Base-by-base conservation (phyloP, 805 yeast species). In the Candida chauliodis region DNA sequence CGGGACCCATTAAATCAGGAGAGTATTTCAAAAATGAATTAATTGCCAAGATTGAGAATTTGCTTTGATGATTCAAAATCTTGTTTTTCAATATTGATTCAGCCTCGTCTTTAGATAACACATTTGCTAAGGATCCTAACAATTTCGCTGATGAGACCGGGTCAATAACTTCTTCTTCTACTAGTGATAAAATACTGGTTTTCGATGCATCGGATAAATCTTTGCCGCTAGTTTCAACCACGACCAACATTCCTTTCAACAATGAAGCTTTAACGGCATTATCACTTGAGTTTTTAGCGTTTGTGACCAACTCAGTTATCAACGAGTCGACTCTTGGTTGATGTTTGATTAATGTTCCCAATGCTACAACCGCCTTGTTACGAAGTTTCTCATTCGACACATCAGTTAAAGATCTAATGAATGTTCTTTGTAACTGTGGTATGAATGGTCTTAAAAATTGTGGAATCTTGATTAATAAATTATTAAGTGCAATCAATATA, bases 391-490 rank as follows among this genome's bases (percentile, higher is more conserved):
- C 95, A 51, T 81, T 84, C 2, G 76, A 53, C 2, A 84, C 70
- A 63, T 93, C 99, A 36, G 87, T 75, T 48, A 93, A 69, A 2
- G 96, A 85, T 57, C 95, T 84, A 29, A 91, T 95, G 66, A 93
- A 93, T 1, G 99, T 93, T 58, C 99, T 78, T 66, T 93, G 99
- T 49, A 93, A 73, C 67, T 93, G 99, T 7, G 99, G 99, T 61
- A 93, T 79, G 59, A 93, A 93, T 11, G 99, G 99, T 54, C 91
- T 78, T 60, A 93, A 73, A 58, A 87, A 86, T 55, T 84, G 87
- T 2, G 99, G 96, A 50, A 91, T 84, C 68, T 88, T 85, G 17
- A 66, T 65, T 52, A 93, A 79, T 55, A 95, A 67, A 46, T 76
- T 76, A 55, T 84, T 84, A 59, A 95, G 74, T 1, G 98, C 95